Conservation (phyloP, 441 rosid species). For the Hura crepitans region DNA sequence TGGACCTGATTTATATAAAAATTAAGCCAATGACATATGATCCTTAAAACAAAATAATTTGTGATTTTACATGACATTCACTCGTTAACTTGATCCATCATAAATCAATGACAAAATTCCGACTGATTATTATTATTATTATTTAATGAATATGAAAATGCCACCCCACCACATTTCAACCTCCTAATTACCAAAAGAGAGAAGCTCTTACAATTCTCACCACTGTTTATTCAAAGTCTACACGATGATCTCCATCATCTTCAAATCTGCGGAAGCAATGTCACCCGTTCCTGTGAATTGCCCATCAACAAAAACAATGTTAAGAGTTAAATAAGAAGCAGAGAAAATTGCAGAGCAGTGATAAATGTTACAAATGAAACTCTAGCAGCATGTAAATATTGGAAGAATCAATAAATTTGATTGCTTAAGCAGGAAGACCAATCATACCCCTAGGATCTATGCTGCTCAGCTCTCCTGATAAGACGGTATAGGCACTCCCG, state of each 20-base stretch:
- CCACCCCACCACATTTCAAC: no score
- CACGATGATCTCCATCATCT: not conserved
- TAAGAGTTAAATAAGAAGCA: not conserved
- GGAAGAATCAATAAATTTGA: not conserved
- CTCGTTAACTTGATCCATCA: no score
- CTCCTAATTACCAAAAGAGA: not conserved
- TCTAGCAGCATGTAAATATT: no score
- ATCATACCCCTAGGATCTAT: not conserved
- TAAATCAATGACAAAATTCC: no score
- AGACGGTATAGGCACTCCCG: slow-evolving; percentile 79
- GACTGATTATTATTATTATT: no score
- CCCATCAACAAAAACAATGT: not conserved
- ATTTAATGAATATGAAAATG: no score
- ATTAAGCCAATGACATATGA: no score
- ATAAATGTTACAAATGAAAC: not conserved
- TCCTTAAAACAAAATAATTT: no score
- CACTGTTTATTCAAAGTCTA: slow-evolving; percentile 1
- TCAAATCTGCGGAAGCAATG: not conserved
- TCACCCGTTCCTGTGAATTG: not conserved
- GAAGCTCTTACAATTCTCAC: not conserved
- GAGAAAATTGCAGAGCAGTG: not conserved
- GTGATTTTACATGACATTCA: no score
- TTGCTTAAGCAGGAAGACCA: not conserved
- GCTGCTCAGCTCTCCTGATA: slow-evolving; percentile 25
- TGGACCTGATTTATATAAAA: no score